A percentile compares a stretch with the other conserved stretches of the same genome.
These are phyloP conservation scores for Paramecium bursaria DNA, from an alignment of 73 alveolate genomes.

Conservation along the genomic window DNA sequence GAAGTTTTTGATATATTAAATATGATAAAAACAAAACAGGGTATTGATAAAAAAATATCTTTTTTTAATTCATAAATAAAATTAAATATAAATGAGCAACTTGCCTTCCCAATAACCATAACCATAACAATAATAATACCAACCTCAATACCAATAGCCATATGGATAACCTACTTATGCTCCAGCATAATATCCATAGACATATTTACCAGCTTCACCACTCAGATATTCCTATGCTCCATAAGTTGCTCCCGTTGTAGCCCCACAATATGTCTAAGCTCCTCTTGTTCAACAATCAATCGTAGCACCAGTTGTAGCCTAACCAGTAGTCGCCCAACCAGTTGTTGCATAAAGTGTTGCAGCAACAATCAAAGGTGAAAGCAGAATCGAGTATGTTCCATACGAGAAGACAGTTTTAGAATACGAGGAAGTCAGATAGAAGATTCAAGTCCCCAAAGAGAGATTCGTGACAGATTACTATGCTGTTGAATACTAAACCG, in stretches of 20 bases:
- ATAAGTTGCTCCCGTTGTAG: conserved; percentile 6
- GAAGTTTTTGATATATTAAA: too few relatives aligned
- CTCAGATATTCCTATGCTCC: too few relatives aligned
- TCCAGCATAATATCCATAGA: too few relatives aligned
- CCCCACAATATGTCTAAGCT: not conserved
- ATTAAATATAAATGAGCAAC: too few relatives aligned
- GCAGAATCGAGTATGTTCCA: conserved; percentile 72
- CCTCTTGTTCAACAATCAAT: not conserved
- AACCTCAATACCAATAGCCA: too few relatives aligned
- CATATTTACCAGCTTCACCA: too few relatives aligned
- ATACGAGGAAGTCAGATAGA: conserved; percentile 69
- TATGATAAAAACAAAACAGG: too few relatives aligned
- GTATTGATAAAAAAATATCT: too few relatives aligned
- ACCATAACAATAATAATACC: too few relatives aligned
- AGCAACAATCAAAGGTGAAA: conserved; percentile 68
- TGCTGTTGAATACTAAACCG: conserved; percentile 71
- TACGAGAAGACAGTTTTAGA: conserved; percentile 67
- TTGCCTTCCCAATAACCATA: too few relatives aligned
- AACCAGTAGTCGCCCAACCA: conserved; percentile 58
- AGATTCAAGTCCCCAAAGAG: conserved; percentile 67
- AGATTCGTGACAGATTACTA: conserved; percentile 68
- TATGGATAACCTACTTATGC: too few relatives aligned
- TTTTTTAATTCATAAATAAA: too few relatives aligned
- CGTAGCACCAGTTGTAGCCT: conserved; percentile 33
- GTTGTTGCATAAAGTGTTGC: conserved; percentile 11